phyloP scores from a whole-genome alignment of 495 filamentous ascomycete genomes.

The Lasiosphaeria ovina region DNA sequence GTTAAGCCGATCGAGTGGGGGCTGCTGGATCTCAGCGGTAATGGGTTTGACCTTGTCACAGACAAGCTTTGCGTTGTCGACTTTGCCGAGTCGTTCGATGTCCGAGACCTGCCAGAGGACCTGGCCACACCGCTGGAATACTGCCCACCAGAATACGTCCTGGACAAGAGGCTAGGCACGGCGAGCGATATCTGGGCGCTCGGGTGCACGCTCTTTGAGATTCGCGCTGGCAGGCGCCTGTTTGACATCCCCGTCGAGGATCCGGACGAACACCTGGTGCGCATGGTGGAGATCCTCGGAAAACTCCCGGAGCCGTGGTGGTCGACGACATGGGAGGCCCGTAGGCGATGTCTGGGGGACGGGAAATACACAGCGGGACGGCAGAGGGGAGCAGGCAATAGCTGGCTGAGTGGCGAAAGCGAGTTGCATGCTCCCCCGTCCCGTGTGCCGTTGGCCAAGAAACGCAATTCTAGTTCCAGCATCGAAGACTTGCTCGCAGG shows the following conservation, averaged over 20 bases:
- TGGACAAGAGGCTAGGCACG: conserved; percentile 23
- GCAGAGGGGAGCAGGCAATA: conserved; percentile 5
- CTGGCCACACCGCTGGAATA: conserved; percentile 30
- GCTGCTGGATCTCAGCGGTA: background rate
- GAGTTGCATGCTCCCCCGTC: too few species aligned
- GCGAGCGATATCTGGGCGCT: conserved; percentile 34
- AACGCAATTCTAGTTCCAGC: background rate
- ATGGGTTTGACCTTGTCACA: conserved; percentile 18
- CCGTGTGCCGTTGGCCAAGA: background rate
- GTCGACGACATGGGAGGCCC: conserved; percentile 28
- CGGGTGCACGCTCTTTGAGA: conserved; percentile 36
- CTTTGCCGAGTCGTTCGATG: conserved; percentile 32
- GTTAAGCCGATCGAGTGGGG: conserved; percentile 25
- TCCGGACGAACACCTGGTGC: conserved; percentile 24
- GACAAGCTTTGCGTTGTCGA: conserved; percentile 27
- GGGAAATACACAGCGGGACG: conserved; percentile 12
- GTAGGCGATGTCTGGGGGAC: conserved; percentile 22
- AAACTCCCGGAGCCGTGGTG: conserved; percentile 36
- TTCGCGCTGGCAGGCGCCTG: conserved; percentile 29
- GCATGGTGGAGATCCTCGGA: conserved; percentile 31
- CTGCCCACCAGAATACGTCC: conserved; percentile 32
- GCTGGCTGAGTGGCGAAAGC: background rate
- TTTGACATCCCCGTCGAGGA: conserved; percentile 28
- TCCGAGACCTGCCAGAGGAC: conserved; percentile 18
- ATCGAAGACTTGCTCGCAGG: conserved; percentile 17